Conservation (phyloP, 2,329 filamentous ascomycete species). For the Hymenoscyphus fraxineus region DNA sequence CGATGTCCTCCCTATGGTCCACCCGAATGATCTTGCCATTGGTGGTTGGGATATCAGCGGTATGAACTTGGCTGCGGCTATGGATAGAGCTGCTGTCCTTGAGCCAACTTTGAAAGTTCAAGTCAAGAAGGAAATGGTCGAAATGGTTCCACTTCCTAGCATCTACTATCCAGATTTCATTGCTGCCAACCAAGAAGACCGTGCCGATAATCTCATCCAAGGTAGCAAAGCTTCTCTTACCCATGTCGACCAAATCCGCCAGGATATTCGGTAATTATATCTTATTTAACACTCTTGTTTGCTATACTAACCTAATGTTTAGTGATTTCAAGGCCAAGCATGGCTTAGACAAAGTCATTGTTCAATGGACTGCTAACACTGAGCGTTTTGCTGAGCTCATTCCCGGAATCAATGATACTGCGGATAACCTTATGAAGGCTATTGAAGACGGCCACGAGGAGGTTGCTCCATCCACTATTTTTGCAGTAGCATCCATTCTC, state of each 20-base stretch:
- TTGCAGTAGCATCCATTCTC: constrained; percentile 89
- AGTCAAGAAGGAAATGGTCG: constrained; percentile 89
- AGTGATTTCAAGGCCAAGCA: constrained; percentile 87
- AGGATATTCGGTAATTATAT: constrained; percentile 72
- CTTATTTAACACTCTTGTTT: not conserved
- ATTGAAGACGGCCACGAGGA: constrained; percentile 86
- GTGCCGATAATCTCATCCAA: constrained; percentile 84
- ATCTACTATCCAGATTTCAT: constrained; percentile 99
- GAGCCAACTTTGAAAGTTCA: constrained; percentile 90
- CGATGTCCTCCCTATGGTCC: constrained; percentile 90
- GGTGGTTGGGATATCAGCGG: constrained; percentile 97
- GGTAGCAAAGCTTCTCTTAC: constrained; percentile 80
- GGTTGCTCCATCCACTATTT: constrained; percentile 92
- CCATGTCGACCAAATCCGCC: constrained; percentile 88
- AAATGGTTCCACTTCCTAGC: constrained; percentile 83
- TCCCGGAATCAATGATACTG: constrained; percentile 89
- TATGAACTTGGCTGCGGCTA: constrained; percentile 82
- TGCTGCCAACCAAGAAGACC: constrained; percentile 94
- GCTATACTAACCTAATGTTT: constrained; percentile 11
- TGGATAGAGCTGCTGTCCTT: constrained; percentile 93
- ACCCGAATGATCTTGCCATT: constrained; percentile 91
- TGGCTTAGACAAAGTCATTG: constrained; percentile 87
- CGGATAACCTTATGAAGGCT: constrained; percentile 84
- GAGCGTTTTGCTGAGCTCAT: constrained; percentile 92
- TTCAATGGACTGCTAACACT: constrained; percentile 98